phyloP scores from a whole-genome alignment of 306 rosid species.

The Acmispon strigosus region DNA sequence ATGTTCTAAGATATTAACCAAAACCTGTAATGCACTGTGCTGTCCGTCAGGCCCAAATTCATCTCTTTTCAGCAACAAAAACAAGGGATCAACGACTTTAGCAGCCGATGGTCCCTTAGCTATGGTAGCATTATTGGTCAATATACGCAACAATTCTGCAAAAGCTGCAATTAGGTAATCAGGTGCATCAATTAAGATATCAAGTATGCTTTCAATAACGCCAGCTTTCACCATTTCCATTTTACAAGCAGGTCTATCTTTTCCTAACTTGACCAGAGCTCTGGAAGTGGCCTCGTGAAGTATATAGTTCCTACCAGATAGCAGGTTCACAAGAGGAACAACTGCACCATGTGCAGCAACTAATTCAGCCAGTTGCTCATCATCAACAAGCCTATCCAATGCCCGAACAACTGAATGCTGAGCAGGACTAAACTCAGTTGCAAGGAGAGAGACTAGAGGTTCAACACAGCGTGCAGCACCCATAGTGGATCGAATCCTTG shows the following conservation, averaged over 20 bases:
- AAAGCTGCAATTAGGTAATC: constrained; percentile 84
- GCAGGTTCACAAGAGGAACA: constrained; percentile 89
- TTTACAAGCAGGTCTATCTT: constrained; percentile 97
- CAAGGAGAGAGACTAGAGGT: constrained; percentile 94
- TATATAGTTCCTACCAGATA: constrained; percentile 76
- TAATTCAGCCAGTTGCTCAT: constrained; percentile 94
- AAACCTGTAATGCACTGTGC: constrained; percentile 91
- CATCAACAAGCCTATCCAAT: constrained; percentile 92
- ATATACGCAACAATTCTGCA: constrained; percentile 88
- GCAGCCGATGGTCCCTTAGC: constrained; percentile 93
- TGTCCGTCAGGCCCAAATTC: constrained; percentile 95
- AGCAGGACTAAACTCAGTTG: constrained; percentile 74
- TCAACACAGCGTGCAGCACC: constrained; percentile 94
- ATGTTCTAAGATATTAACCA: constrained; percentile 93
- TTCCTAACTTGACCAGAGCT: constrained; percentile 89
- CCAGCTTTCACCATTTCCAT: constrained; percentile 99
- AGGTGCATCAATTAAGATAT: constrained; percentile 82
- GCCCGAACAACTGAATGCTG: constrained; percentile 92
- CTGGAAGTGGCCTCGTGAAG: constrained; percentile 94
- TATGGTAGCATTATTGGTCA: constrained; percentile 94
- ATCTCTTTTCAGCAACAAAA: constrained; percentile 68
- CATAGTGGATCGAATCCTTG: constrained; percentile 90
- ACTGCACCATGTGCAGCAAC: constrained; percentile 94
- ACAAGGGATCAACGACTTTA: constrained; percentile 88
- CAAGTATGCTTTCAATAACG: constrained; percentile 79